Evolutionary conservation across 2,329 filamentous ascomycete genomes (phyloP), one percentile per base, ranked within the genome.

Genomic region (Leptographium radiaticola): DNA sequence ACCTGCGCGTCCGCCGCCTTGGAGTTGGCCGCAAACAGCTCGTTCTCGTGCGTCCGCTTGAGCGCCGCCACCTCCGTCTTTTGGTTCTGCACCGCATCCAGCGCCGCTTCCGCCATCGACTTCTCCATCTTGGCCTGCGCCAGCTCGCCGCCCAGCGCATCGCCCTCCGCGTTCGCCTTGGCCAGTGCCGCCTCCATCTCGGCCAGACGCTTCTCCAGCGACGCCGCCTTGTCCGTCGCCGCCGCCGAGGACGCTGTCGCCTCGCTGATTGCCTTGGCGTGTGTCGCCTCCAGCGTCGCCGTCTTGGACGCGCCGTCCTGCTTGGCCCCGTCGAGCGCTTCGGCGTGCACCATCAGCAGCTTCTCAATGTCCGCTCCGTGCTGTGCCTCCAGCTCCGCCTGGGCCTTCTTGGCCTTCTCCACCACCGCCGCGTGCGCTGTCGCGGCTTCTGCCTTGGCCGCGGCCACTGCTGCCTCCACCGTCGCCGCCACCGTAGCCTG

Each of bases 81-180:
- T 60, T 71, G 71, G 61, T 70, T 80, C 67, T 72, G 75, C 46
- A 70, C 66, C 9, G 77, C 77, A 56, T 84, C 81, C 16, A 84
- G 71, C 51, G 81, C 79, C 20, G 80, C 79, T 64, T 79, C 72
- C 11, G 78, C 74, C 54, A 75, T 76, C 56, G 79, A 75, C 56
- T 78, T 78, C 53, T 75, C 75, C 69, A 81, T 79, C 70, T 81
- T 81, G 59, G 77, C 76, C 49, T 75, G 70, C 2, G 76, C 79
- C 44, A 82, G 74, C 60, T 76, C 71, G 60, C 75, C 74, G 53
- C 73, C 71, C 57, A 81, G 64, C 30, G 73, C 69, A 58, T 73
- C 70, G 36, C 71, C 63, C 59, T 81, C 78, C 33, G 68, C 65
- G 58, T 76, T 68, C 2, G 70, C 64, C 62, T 74, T 73, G 51